Base-by-base conservation (phyloP, 2,329 filamentous ascomycete species). In the Phyllosticta citrichinensis region DNA sequence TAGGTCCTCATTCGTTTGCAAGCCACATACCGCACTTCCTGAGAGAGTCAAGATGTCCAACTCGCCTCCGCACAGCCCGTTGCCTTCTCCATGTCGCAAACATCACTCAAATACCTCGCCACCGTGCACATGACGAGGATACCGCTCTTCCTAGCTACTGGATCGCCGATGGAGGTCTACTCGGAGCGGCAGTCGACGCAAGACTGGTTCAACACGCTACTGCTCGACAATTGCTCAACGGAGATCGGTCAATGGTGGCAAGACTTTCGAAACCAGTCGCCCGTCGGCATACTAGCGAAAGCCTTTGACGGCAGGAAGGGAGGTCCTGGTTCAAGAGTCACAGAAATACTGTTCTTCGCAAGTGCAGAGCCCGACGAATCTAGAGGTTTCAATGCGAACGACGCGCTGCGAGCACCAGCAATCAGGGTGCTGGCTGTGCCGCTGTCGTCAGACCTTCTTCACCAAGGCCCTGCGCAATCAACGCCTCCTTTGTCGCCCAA, bases 291-390 rank as follows among this genome's bases (percentile, higher is more conserved):
- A 11, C 64, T 78, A 5, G 72, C 68, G 2, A 67, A 72, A 55
- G 70, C 75, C 0, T 59, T 67, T 3, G 35, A 56, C 17, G 52
- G 27, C 11, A 27, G 58, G 3, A 55, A 27, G 0, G 27, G 14
- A 2, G 57, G 57, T 0, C 17, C 24, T 2, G 62, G 62, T 6
- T 67, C 70, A 0, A 64, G 64, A 19, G 63, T 74, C 2, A 79
- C 77, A 0, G 77, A 80, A 56, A 65, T 80, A 0, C 68, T 80
- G 4, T 75, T 80, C 63, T 79, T 78, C 60, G 76, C 74, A 6
- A 72, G 72, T 2, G 67, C 71, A 58, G 64, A 40, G 10, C 14
- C 19, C 9, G 10, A 17, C 40, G 20, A 20, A 3, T 20, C 40
- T 14, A 27, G 30, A 12, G n/a, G 40, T n/a, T 47, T n/a, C 12